A percentile compares a stretch with the other conserved stretches of the same genome.
Conservation (phyloP, 192 early-diverging fungal genomes). For the Coemansia sp. region DNA sequence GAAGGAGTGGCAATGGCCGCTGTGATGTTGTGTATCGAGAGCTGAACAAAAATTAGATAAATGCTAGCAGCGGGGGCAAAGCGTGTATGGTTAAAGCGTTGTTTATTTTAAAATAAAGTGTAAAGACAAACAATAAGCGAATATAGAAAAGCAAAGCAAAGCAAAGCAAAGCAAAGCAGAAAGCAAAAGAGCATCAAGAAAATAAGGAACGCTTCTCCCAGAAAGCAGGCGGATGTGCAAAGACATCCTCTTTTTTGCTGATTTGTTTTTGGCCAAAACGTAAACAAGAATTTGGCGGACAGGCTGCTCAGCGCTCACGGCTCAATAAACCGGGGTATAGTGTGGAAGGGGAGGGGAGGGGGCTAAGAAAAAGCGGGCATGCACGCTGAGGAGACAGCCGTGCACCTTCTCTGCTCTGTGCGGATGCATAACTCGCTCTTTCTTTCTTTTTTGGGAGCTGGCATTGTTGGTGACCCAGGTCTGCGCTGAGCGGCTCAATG, state of each 20-base stretch:
- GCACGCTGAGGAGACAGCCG: slow-evolving; percentile 5
- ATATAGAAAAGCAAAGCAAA: slow-evolving; percentile 1
- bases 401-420: neutral
- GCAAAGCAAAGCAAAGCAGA: slow-evolving; percentile 2
- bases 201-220: neutral
- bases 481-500: neutral
- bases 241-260: neutral
- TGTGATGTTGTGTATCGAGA: neutral
- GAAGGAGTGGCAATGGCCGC: neutral
- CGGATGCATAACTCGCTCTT: neutral
- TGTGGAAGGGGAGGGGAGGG: neutral
- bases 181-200: slow-evolving; percentile 6
- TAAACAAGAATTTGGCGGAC: neutral
- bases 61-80: neutral
- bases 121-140: neutral
- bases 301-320: too few relatives aligned
- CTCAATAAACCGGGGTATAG: neutral
- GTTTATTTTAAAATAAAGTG: neutral
- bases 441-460: neutral
- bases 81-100: neutral
- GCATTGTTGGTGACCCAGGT: neutral
- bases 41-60: slow-evolving; percentile 2
- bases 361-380: neutral
- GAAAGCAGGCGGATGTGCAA: slow-evolving; percentile 8
- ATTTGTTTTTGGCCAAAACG: neutral